Base-by-base conservation (phyloP, 371 early-diverging fungal genomes). In the Conidiobolus incongruus region DNA sequence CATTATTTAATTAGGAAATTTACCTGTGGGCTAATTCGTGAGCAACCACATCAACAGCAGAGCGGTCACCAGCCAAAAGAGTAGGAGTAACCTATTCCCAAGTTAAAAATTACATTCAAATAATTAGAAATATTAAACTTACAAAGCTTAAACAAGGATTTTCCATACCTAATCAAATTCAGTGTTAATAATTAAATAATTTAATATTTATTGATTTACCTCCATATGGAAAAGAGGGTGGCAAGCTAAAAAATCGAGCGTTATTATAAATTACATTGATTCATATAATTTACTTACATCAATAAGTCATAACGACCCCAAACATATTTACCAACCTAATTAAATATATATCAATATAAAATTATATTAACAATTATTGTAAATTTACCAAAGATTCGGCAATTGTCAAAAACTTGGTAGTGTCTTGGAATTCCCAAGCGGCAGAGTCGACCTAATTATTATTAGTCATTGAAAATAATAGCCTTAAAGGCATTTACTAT, bases 271-370 rank as follows among this genome's bases (percentile, higher is more conserved):
- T n/a, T n/a, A n/a, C n/a, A n/a, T n/a, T n/a, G n/a, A n/a, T n/a
- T n/a, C n/a, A n/a, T n/a, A n/a, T n/a, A n/a, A n/a, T n/a, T 45
- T 24, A 59, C 61, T 26, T 81, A 65, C 17, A 92, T 77, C 46
- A 95, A 65, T 40, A 95, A 59, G 59, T 95, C 96, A 59, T 93
- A 95, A 46, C 82, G 73, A 21, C 93, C 93, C 96, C 96, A 95
- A 51, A 74, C 77, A 52, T 95, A 95, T 21, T 87, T 85, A 35
- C 44, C 31, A 26, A 33, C 32, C 40, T 40, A 38, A 28, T 4
- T 5, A 17, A 29, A 40, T 21, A n/a, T 28, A n/a, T 11, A 13
- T 17, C 15, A 8, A 3, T 21, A 15, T 28, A 29, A 4, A 12
- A 28, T 40, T 29, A 15, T 40, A 10, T n/a, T n/a, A n/a, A n/a